A percentile compares a stretch with the other conserved stretches of the same genome.
Conservation (phyloP, 352 stramenopile species). For the Pythium brachiatum region DNA sequence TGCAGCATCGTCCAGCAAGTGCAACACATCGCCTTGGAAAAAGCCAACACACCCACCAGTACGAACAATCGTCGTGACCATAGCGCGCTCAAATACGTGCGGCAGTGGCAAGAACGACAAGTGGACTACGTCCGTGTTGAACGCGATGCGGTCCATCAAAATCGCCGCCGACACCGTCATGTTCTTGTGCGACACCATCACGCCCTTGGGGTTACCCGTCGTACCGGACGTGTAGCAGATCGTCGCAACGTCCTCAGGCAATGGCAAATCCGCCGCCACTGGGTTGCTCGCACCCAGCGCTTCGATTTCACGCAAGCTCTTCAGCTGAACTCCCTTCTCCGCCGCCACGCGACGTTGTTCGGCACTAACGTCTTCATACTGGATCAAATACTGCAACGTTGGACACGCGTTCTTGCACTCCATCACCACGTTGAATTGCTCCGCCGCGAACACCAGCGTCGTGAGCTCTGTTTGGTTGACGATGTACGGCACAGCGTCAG, state of each 20-base stretch:
- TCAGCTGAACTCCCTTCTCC: constrained; percentile 37
- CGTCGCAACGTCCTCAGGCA: constrained; percentile 88
- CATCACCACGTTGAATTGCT: constrained; percentile 60
- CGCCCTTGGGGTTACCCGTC: constrained; percentile 95
- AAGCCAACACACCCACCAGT: constrained; percentile 69
- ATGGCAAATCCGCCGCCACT: constrained; percentile 45
- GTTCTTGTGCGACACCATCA: constrained; percentile 91
- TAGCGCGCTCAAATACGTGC: constrained; percentile 95
- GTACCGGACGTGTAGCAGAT: constrained; percentile 96
- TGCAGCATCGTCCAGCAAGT: constrained; percentile 93
- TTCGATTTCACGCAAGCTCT: constrained; percentile 44
- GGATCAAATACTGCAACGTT: constrained; percentile 48
- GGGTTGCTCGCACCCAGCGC: constrained; percentile 35
- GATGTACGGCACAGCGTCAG: constrained; percentile 67
- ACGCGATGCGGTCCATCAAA: constrained; percentile 28
- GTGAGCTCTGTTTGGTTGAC: constrained; percentile 69
- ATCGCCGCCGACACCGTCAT: constrained; percentile 31
- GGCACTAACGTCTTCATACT: constrained; percentile 49
- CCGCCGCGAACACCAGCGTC: constrained; percentile 50
- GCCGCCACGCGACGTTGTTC: constrained; percentile 26
- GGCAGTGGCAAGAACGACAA: constrained; percentile 96
- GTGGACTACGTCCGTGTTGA: constrained; percentile 78
- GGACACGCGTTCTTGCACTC: constrained; percentile 50
- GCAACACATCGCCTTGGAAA: constrained; percentile 87
- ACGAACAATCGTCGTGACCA: constrained; percentile 85